A percentile compares a stretch with the other conserved stretches of the same genome.
Evolutionary conservation across 805 yeast genomes (phyloP).

Genomic region (Kodamaea nitidulidarum): DNA sequence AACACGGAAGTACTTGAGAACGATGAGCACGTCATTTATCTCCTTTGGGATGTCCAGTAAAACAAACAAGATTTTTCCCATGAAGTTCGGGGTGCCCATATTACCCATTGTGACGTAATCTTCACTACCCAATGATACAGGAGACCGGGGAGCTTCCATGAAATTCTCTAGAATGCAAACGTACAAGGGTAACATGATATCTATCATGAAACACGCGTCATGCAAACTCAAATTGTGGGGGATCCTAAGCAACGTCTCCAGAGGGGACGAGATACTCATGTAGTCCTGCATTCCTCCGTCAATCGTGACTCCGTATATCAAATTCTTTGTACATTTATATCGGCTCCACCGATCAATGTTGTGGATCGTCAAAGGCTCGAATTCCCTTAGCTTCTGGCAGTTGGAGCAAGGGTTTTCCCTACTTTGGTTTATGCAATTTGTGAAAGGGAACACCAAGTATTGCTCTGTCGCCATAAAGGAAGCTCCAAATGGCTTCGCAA

Average conservation of each 20-base stretch:
- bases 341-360: slow-evolving; percentile 11
- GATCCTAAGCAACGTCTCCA: slow-evolving; percentile 21
- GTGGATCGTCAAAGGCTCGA: slow-evolving; percentile 4
- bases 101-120: not conserved
- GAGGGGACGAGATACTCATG: slow-evolving; percentile 24
- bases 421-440: slow-evolving; percentile 28
- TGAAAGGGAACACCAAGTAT: slow-evolving; percentile 30
- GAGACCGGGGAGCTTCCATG: slow-evolving; percentile 6
- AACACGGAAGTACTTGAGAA: slow-evolving; percentile 23
- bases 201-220: slow-evolving; percentile 33
- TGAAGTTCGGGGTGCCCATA: not conserved
- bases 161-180: slow-evolving; percentile 20
- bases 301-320: slow-evolving; percentile 30
- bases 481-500: slow-evolving; percentile 22
- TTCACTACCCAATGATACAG: not conserved
- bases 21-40: slow-evolving; percentile 36
- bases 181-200: slow-evolving; percentile 34
- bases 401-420: slow-evolving; percentile 15
- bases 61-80: slow-evolving; percentile 22
- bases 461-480: slow-evolving; percentile 2
- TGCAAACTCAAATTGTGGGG: slow-evolving; percentile 32
- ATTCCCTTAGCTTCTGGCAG: slow-evolving; percentile 13
- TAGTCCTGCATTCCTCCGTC: slow-evolving; percentile 41
- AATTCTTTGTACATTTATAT: slow-evolving; percentile 20
- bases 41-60: slow-evolving; percentile 27